Evolutionary conservation across 2,329 filamentous ascomycete species (phyloP).

Genomic region (Cercospora sp.): DNA sequence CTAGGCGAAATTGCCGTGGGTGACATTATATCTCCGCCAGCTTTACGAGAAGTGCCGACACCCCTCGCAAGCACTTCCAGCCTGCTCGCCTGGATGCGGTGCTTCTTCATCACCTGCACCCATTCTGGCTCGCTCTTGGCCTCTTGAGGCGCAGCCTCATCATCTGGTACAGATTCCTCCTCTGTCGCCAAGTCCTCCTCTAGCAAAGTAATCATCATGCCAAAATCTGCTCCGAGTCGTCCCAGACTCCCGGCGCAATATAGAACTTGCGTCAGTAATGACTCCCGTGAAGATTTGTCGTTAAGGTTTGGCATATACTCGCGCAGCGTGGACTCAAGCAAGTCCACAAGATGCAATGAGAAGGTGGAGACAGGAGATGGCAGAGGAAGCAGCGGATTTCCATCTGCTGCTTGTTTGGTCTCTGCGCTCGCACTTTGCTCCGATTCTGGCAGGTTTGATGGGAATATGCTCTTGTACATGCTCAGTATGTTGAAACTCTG

Average conservation of each 20-base stretch:
- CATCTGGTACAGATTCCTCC: constrained; percentile 58
- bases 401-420: not conserved
- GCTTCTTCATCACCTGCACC: constrained; percentile 86
- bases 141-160: constrained; percentile 38
- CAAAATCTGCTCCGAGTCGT: constrained; percentile 87
- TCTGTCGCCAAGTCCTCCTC: constrained; percentile 53
- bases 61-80: constrained; percentile 39
- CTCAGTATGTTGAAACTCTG: constrained; percentile 95
- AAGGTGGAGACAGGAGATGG: constrained; percentile 82
- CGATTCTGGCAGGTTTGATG: constrained; percentile 52
- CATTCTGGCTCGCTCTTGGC: constrained; percentile 64
- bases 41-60: constrained; percentile 34
- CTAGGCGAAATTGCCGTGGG: constrained; percentile 21
- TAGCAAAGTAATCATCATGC: constrained; percentile 73
- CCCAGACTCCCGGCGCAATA: constrained; percentile 92
- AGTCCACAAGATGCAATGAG: constrained; percentile 75
- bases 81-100: constrained; percentile 74
- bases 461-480: constrained; percentile 89
- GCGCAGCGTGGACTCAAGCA: constrained; percentile 74
- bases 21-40: constrained; percentile 59
- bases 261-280: constrained; percentile 84
- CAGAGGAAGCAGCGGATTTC: constrained; percentile 53
- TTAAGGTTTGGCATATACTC: constrained; percentile 77
- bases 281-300: constrained; percentile 79
- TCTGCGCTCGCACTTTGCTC: constrained; percentile 4